These are phyloP conservation scores for Lentithecium fluviatile DNA, from an alignment of 495 filamentous ascomycete species.

Conservation along the genomic window DNA sequence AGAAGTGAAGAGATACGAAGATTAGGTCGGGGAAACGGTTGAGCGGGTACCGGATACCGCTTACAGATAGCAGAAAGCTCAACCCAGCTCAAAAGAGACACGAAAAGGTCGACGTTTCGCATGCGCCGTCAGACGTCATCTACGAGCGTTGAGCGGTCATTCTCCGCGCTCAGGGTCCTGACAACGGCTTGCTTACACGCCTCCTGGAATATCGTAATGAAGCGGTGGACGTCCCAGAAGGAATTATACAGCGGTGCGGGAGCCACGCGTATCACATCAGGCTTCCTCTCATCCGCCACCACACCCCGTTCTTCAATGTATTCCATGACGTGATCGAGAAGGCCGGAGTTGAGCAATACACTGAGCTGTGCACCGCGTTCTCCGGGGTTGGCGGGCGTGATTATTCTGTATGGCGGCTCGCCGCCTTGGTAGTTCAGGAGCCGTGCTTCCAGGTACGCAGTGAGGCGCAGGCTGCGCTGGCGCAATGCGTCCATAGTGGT, in stretches of 20 bases:
- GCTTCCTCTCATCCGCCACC: conserved; percentile 84
- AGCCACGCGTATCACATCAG: conserved; percentile 89
- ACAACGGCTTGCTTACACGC: conserved; percentile 14
- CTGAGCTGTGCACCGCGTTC: conserved; percentile 87
- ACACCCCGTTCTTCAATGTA: conserved; percentile 67
- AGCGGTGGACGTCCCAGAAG: conserved; percentile 74
- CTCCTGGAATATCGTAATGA: conserved; percentile 51
- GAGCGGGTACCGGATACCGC: too few species aligned
- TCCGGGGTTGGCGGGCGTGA: conserved; percentile 72
- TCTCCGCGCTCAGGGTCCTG: not conserved
- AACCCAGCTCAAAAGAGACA: too few species aligned
- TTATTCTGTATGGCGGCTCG: conserved; percentile 61
- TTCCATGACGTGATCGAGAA: conserved; percentile 69
- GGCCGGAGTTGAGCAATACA: conserved; percentile 61
- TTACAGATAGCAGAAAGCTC: too few species aligned
- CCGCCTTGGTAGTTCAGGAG: conserved; percentile 50
- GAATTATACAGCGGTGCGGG: conserved; percentile 89
- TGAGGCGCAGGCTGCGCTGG: conserved; percentile 71
- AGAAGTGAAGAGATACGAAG: too few species aligned
- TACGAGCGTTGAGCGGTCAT: too few species aligned
- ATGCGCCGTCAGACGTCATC: too few species aligned
- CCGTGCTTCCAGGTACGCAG: conserved; percentile 68
- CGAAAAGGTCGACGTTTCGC: too few species aligned
- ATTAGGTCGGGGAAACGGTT: too few species aligned
- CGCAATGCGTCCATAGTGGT: conserved; percentile 70